Conservation (phyloP, 208 protist species). For the Phytomonas serpens region DNA sequence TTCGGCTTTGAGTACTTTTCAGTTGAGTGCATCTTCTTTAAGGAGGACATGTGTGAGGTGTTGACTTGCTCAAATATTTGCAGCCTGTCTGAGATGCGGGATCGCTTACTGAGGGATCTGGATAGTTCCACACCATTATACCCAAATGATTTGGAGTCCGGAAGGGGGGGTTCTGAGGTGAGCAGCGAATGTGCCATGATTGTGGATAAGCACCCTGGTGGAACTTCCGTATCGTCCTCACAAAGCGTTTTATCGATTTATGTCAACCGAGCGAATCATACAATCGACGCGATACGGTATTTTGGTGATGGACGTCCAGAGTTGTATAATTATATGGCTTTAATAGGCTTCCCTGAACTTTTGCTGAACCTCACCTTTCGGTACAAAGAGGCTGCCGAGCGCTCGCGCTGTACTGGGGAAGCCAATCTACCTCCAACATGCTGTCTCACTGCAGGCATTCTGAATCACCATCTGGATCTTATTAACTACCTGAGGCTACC, state of each 20-base stretch:
- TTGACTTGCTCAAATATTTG: conserved; percentile 23
- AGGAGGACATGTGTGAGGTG: conserved; percentile 26
- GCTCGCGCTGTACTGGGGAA: neutral
- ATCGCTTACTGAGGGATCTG: conserved; percentile 18
- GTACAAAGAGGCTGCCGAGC: conserved; percentile 44
- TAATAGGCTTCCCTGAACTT: conserved; percentile 79
- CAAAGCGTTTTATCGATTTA: conserved; percentile 61
- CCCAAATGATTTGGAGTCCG: neutral
- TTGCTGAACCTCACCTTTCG: conserved; percentile 74
- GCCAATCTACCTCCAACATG: conserved; percentile 10
- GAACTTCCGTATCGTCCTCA: conserved; percentile 1
- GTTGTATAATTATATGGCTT: conserved; percentile 62
- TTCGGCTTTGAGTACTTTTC: conserved; percentile 57
- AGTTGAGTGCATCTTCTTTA: conserved; percentile 34
- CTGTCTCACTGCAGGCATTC: conserved; percentile 27
- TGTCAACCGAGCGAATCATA: conserved; percentile 45
- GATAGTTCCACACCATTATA: neutral
- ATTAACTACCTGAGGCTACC: conserved; percentile 70
- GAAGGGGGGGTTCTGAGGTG: neutral
- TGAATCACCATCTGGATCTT: conserved; percentile 49
- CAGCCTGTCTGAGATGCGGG: conserved; percentile 28
- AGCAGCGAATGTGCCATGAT: neutral
- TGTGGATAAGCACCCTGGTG: neutral
- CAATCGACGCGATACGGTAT: conserved; percentile 75
- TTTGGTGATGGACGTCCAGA: conserved; percentile 68